Evolutionary conservation across 768 basidiomycete genomes (phyloP).

Genomic region (Astraeus odoratus): DNA sequence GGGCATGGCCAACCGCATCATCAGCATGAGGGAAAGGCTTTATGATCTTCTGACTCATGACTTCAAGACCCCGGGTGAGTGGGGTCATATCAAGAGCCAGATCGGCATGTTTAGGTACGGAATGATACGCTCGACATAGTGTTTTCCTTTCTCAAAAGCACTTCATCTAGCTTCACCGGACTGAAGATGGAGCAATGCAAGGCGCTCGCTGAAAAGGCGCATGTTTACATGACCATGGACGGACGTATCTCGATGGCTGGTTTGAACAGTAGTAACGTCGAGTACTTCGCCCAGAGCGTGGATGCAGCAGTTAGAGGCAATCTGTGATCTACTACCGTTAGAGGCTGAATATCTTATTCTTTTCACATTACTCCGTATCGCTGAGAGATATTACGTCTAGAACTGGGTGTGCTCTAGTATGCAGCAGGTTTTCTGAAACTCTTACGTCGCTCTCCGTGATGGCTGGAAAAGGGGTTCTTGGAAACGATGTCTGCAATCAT

Average conservation of each 20-base stretch:
- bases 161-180: constrained; percentile 67
- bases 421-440: constrained; percentile 12
- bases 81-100: constrained; percentile 92
- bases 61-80: constrained; percentile 86
- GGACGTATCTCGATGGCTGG: constrained; percentile 95
- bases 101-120: constrained; percentile 96
- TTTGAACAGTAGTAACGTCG: constrained; percentile 75
- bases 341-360: constrained; percentile 10
- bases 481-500: no score
- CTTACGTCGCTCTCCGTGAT: no score
- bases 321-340: constrained; percentile 40
- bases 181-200: constrained; percentile 74
- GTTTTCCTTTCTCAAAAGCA: constrained; percentile 2
- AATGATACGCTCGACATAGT: constrained; percentile 1
- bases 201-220: constrained; percentile 77
- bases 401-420: background rate
- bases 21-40: constrained; percentile 83
- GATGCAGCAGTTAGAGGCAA: constrained; percentile 75
- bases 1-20: constrained; percentile 93
- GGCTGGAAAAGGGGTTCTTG: no score
- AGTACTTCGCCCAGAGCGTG: constrained; percentile 85
- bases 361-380: background rate
- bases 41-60: constrained; percentile 72
- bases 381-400: background rate
- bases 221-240: constrained; percentile 91